Percentiles rank a stretch among this genome's conserved stretches.
These are phyloP conservation scores for Hypoxylon intermedium DNA, from an alignment of 495 filamentous ascomycete species.

Conservation along the genomic window DNA sequence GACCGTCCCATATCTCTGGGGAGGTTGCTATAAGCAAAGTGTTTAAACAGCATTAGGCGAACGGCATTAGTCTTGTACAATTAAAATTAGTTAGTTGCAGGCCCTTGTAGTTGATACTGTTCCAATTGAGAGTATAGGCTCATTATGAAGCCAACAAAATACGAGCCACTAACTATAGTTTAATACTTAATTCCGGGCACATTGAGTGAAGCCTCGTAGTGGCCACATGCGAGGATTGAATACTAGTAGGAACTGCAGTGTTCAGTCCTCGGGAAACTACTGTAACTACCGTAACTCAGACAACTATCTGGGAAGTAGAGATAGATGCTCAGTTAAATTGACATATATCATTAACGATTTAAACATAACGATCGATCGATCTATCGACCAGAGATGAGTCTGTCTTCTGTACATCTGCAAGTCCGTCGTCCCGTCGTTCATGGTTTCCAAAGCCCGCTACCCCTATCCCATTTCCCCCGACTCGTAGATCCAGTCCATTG, in stretches of 20 bases:
- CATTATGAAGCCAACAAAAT: too few species aligned
- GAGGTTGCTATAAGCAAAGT: too few species aligned
- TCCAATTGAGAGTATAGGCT: neutral
- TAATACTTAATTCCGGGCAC: too few species aligned
- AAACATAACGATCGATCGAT: constrained; percentile 25
- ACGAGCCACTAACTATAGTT: too few species aligned
- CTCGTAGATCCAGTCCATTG: neutral
- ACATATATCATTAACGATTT: constrained; percentile 23
- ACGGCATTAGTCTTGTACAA: neutral
- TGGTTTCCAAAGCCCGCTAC: neutral
- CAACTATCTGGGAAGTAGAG: too few species aligned
- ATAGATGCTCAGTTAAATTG: constrained; percentile 12
- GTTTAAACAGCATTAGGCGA: neutral
- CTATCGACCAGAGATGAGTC: constrained; percentile 12
- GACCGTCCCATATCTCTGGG: too few species aligned
- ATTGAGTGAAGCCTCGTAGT: too few species aligned
- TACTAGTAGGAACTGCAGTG: too few species aligned
- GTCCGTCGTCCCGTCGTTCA: constrained; percentile 21
- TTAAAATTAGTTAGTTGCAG: too few species aligned
- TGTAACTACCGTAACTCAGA: too few species aligned
- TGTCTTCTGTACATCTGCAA: constrained; percentile 1
- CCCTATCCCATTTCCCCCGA: neutral
- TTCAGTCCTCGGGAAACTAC: too few species aligned
- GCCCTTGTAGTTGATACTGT: neutral
- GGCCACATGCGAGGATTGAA: too few species aligned